These are phyloP conservation scores for Cryoendolithus antarcticus DNA, from an alignment of 2,329 filamentous ascomycete species.

Conservation along the genomic window DNA sequence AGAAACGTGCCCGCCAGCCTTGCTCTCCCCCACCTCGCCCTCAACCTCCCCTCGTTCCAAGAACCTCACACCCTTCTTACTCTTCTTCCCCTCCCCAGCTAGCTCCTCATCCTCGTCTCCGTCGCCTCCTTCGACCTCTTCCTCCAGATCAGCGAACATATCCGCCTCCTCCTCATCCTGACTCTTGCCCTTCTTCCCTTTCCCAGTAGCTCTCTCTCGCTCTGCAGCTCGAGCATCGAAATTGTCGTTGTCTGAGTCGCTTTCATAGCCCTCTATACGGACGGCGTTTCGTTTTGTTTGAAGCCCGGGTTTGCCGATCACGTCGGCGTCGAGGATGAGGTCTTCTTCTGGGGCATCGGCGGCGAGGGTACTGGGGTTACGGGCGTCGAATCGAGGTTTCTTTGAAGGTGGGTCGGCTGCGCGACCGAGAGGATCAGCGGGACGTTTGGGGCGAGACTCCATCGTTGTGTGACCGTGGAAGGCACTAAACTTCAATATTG, in stretches of 20 bases:
- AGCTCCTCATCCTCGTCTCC: slow-evolving; percentile 43
- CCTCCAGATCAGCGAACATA: slow-evolving; percentile 68
- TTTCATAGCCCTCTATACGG: slow-evolving; percentile 94
- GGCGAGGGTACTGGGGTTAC: slow-evolving; percentile 85
- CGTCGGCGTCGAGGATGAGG: slow-evolving; percentile 74
- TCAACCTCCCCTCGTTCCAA: slow-evolving; percentile 55
- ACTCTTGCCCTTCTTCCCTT: slow-evolving; percentile 25
- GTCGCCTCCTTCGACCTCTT: slow-evolving; percentile 35
- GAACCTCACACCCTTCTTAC: slow-evolving; percentile 51
- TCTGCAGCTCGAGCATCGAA: slow-evolving; percentile 58
- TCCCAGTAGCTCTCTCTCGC: slow-evolving; percentile 21
- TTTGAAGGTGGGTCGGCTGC: slow-evolving; percentile 60
- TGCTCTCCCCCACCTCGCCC: slow-evolving; percentile 64
- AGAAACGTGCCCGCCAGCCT: slow-evolving; percentile 56
- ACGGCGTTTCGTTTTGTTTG: slow-evolving; percentile 84
- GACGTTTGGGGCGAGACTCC: slow-evolving; percentile 59
- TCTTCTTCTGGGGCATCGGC: slow-evolving; percentile 67
- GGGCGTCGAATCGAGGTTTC: slow-evolving; percentile 83
- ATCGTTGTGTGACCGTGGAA: background rate
- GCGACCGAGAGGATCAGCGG: slow-evolving; percentile 67
- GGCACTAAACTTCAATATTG: too few species aligned
- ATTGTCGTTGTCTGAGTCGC: slow-evolving; percentile 81
- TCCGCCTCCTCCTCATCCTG: slow-evolving; percentile 56
- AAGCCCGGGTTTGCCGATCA: slow-evolving; percentile 63
- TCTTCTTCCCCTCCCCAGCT: slow-evolving; percentile 44